Evolutionary conservation across 495 filamentous ascomycete genomes (phyloP).

Genomic region (Cercophora scortea): DNA sequence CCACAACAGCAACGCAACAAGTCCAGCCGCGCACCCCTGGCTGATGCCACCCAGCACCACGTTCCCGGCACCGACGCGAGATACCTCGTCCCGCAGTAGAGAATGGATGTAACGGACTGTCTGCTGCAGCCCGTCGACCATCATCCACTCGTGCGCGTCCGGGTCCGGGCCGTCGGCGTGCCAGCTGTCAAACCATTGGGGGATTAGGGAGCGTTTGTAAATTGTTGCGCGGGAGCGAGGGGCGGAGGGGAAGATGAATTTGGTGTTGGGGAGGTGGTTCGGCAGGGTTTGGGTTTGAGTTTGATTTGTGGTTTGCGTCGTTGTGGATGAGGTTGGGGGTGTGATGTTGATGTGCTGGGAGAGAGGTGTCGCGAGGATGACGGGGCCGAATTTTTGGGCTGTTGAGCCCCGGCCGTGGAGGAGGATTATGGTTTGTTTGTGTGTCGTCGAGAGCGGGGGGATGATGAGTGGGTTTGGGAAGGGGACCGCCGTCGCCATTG

Average conservation of each 20-base stretch:
- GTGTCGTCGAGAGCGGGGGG: slow-evolving; percentile 10
- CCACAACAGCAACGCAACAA: slow-evolving; percentile 33
- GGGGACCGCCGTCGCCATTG: slow-evolving; percentile 4
- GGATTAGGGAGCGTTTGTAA: slow-evolving; percentile 35
- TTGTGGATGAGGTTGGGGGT: not conserved
- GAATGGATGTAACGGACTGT: slow-evolving; percentile 31
- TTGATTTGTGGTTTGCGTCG: not conserved
- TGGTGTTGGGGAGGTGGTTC: slow-evolving; percentile 19
- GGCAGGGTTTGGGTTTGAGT: slow-evolving; percentile 5
- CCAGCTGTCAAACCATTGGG: slow-evolving; percentile 52
- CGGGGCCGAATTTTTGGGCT: slow-evolving; percentile 22
- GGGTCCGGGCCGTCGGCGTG: slow-evolving; percentile 26
- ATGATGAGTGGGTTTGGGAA: slow-evolving; percentile 26
- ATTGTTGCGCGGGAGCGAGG: slow-evolving; percentile 33
- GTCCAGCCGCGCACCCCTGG: slow-evolving; percentile 45
- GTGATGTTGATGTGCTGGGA: too few species aligned
- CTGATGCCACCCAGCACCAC: slow-evolving; percentile 47
- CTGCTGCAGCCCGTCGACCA: slow-evolving; percentile 35
- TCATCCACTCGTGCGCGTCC: slow-evolving; percentile 20
- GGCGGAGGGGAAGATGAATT: slow-evolving; percentile 41
- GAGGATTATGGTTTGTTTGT: slow-evolving; percentile 38
- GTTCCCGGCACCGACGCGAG: slow-evolving; percentile 26
- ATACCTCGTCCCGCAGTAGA: slow-evolving; percentile 32
- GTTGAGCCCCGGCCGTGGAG: slow-evolving; percentile 43
- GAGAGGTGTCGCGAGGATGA: slow-evolving; percentile 15